These are phyloP conservation scores for Thelonectria rubi DNA, from an alignment of 2,329 filamentous ascomycete genomes.

Conservation along the genomic window DNA sequence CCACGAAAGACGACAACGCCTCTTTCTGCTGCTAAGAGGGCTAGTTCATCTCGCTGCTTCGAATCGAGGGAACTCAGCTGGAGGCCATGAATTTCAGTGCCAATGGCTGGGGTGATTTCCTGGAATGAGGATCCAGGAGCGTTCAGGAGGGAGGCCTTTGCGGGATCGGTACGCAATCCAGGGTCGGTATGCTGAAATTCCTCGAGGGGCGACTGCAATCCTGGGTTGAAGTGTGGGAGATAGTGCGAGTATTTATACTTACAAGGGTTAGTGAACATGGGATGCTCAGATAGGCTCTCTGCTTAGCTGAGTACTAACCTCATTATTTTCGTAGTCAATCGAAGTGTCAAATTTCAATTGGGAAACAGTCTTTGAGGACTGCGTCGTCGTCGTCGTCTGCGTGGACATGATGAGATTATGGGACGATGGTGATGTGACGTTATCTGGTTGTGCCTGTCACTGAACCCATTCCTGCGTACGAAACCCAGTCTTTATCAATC, in stretches of 20 bases:
- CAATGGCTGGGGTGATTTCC: conserved; percentile 43
- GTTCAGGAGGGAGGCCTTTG: conserved; percentile 41
- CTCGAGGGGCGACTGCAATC: conserved; percentile 17
- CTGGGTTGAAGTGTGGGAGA: conserved; percentile 23
- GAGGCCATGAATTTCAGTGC: conserved; percentile 53
- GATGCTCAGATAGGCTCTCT: not conserved
- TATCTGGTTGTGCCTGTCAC: too few species aligned
- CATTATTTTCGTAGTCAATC: conserved; percentile 7
- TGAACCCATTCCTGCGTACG: too few species aligned
- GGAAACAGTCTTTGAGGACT: not conserved
- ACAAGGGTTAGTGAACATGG: not conserved
- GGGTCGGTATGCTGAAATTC: conserved; percentile 34
- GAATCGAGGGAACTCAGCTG: conserved; percentile 52
- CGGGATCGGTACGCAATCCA: conserved; percentile 44
- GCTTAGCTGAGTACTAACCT: not conserved
- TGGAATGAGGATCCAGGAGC: conserved; percentile 23
- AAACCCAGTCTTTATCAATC: too few species aligned
- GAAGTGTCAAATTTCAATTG: conserved; percentile 16
- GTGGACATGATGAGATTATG: not conserved
- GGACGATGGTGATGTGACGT: too few species aligned
- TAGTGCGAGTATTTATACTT: conserved; percentile 26
- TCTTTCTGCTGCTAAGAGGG: conserved; percentile 52
- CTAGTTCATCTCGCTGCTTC: conserved; percentile 53
- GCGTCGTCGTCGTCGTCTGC: not conserved
- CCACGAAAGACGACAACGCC: conserved; percentile 50